These are phyloP conservation scores for Pharnaceum exiguum DNA, from an alignment of 148 eudicot species.

Conservation along the genomic window DNA sequence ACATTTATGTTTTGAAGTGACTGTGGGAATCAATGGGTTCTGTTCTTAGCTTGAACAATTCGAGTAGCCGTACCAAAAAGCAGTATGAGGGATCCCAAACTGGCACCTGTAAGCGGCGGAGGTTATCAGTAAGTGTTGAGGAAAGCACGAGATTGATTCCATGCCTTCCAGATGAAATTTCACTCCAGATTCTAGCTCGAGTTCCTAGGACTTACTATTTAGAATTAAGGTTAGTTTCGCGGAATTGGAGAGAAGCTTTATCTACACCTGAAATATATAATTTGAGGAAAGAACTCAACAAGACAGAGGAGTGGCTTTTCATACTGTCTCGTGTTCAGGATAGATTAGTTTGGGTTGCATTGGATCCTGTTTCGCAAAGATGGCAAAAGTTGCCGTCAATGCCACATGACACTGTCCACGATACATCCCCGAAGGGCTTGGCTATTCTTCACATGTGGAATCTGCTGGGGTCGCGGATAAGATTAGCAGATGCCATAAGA, in stretches of 20 bases:
- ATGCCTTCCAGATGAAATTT: slow-evolving; percentile 88
- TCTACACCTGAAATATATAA: slow-evolving; percentile 56
- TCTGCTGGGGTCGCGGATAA: slow-evolving; percentile 51
- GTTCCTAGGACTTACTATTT: slow-evolving; percentile 64
- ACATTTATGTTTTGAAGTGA: slow-evolving; percentile 16
- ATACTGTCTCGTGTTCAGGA: slow-evolving; percentile 58
- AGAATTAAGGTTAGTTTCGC: slow-evolving; percentile 61
- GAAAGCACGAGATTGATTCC: slow-evolving; percentile 70
- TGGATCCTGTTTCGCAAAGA: slow-evolving; percentile 65
- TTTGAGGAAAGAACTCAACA: slow-evolving; percentile 68
- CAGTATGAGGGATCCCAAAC: slow-evolving; percentile 27
- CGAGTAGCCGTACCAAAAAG: slow-evolving; percentile 20
- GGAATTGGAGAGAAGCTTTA: slow-evolving; percentile 72
- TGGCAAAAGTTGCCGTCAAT: slow-evolving; percentile 84
- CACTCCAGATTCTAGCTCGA: slow-evolving; percentile 85
- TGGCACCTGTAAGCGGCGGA: slow-evolving; percentile 63
- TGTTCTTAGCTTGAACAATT: slow-evolving; percentile 42
- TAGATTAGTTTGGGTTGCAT: slow-evolving; percentile 60
- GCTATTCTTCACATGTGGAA: slow-evolving; percentile 53
- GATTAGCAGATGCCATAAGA: slow-evolving; percentile 60
- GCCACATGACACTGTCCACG: slow-evolving; percentile 47
- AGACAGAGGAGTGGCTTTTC: slow-evolving; percentile 83
- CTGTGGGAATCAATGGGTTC: slow-evolving; percentile 24
- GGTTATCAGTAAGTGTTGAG: slow-evolving; percentile 47
- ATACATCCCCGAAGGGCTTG: slow-evolving; percentile 41